Conservation (phyloP, 345 rosid species). For the Syzygium oleosum region DNA sequence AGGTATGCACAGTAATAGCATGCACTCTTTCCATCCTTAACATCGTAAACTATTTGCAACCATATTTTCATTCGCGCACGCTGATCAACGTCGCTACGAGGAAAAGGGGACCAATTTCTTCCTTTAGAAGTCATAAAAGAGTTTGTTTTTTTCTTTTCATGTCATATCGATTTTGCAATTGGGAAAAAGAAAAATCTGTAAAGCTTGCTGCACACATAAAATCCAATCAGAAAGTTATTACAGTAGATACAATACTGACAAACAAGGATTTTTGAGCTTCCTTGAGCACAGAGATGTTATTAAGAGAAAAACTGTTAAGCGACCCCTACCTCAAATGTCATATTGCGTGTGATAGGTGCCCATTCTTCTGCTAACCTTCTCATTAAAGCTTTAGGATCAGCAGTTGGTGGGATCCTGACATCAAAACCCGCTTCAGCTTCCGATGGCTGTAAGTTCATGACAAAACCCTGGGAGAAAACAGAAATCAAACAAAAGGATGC, state of each 20-base stretch:
- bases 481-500: background rate
- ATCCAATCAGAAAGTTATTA: background rate
- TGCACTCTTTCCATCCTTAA: background rate
- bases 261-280: background rate
- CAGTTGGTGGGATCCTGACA: conserved; percentile 72
- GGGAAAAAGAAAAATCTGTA: background rate
- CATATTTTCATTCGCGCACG: background rate
- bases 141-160: background rate
- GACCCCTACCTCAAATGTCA: conserved; percentile 67
- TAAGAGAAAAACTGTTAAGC: background rate
- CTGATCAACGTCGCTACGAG: background rate
- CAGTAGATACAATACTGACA: background rate
- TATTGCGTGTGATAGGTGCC: conserved; percentile 88
- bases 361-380: conserved; percentile 88
- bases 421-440: conserved; percentile 98
- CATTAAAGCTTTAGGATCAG: conserved; percentile 63
- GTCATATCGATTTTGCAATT: background rate
- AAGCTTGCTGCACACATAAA: background rate
- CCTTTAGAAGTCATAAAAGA: background rate
- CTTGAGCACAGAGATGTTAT: background rate
- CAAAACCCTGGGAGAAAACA: conserved; percentile 60
- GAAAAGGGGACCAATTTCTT: background rate
- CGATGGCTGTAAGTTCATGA: conserved; percentile 96
- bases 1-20: background rate
- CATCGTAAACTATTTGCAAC: background rate